Evolutionary conservation across 495 filamentous ascomycete species (phyloP), one percentile per base, ranked within the genome.

Genomic region (Aspergillus steynii): DNA sequence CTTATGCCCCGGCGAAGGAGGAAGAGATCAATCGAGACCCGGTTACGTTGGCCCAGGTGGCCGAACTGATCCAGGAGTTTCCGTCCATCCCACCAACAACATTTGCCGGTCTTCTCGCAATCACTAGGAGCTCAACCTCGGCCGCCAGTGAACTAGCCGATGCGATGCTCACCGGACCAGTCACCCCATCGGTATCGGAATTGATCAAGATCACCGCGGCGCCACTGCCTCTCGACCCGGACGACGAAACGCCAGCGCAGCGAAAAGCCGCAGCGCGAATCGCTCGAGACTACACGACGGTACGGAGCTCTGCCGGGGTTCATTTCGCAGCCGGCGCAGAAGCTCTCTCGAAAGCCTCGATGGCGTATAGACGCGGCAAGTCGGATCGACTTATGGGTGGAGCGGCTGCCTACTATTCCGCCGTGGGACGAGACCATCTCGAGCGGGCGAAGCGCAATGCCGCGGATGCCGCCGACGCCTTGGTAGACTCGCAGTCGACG

Each of bases 371-470:
- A 34, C 84, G 80, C 60, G 84, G 83, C 15, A 86, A 80, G 63
- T 91, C 89, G 0, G 82, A 88, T 59, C 86, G 68, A 3, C 71
- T 89, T 12, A 88, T 90, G 82, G 85, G 82, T 20, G 88, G 82
- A 29, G 89, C 82, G 5, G 86, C 87, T 3, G 85, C 83, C 0
- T 86, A 89, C 66, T 93, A 93, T 65, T 78, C 80, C 3, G 70
- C 85, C 20, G 69, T 84, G 1, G 86, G 82, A 14, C 83, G 85
- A 50, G 80, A 86, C 29, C 70, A 82, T 59, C 66, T 80, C 14
- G 75, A 74, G 26, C 71, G 76, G 29, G 77, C 80, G 0, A 80
- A 77, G 59, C 70, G 67, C 2, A 73, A 79, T 9, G 71, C 74
- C 8, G 71, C 80, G 0, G 75, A 75, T 1, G 81, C 83, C 0